Evolutionary conservation across 495 filamentous ascomycete species (phyloP), one percentile per base, ranked within the genome.

Genomic region (Aspergillus homomorphus): DNA sequence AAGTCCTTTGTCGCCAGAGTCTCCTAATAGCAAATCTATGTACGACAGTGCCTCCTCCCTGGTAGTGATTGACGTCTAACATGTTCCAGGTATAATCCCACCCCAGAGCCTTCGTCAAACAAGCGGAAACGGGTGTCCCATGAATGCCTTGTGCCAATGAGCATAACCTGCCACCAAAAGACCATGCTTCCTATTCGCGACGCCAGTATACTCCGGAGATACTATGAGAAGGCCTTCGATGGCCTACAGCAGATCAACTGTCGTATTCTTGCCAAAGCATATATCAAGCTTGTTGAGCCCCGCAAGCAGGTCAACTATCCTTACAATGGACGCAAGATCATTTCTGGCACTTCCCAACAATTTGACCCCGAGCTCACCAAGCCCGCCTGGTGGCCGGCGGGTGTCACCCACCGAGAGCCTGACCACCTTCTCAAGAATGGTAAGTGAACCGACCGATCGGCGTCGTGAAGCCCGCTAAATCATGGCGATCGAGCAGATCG

Each of bases 301-400:
- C 90, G 89, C 64, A 96, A 96, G 67, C 90, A 95, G 67, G 84
- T 85, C 0, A 86, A 81, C 41, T 85, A 88, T 60, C 91, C 92
- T 0, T 96, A 96, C 67, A 91, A 87, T 22, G 78, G 82, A 53
- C 78, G 81, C 8, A 75, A 73, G 54, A 67, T 74, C 16, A 66
- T 74, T 20, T 64, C 62, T 4, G 75, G 73, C 9, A 55, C 55
- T 12, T 66, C 73, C 10, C 66, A 72, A 41, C 73, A 75, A 49
- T 59, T 75, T 4, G 66, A 74, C 20, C 74, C 75, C 8, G 73
- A 77, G 49, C 59, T 66, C 49, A 78, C 74, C 1, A 78, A 74
- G 59, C 91, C 91, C 4, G 78, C 78, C 10, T 94, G 91, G 90
- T 95, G 90, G 90, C 90, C 90, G 0, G 73, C 75, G 38, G 74